Conservation (phyloP, 805 yeast genomes). For the Candida gorgasii region DNA sequence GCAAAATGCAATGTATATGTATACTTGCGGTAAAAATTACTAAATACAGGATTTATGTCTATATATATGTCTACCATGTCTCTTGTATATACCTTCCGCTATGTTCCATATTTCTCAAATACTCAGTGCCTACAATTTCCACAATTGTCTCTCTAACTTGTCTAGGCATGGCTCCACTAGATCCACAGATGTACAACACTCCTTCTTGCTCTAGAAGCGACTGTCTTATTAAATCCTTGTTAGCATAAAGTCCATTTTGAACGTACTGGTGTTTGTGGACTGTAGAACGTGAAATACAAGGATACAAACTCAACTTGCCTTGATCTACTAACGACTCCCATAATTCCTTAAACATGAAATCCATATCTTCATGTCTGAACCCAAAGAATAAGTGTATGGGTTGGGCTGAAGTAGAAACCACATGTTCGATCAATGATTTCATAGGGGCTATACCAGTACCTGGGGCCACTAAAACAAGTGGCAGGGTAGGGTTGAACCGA, state of each 20-base stretch:
- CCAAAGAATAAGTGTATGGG: conserved; percentile 69
- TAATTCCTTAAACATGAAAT: conserved; percentile 60
- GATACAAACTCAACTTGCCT: conserved; percentile 30
- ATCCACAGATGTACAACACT: conserved; percentile 81
- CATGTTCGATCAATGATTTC: conserved; percentile 60
- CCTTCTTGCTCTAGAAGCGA: conserved; percentile 58
- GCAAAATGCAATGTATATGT: too few species aligned
- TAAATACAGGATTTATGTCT: too few species aligned
- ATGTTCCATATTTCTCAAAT: conserved; percentile 60
- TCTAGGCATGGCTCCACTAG: conserved; percentile 91
- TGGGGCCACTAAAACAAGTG: conserved; percentile 78
- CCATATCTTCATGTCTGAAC: conserved; percentile 63
- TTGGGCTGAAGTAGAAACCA: conserved; percentile 18
- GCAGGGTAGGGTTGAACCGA: conserved; percentile 27
- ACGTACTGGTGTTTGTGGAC: conserved; percentile 59
- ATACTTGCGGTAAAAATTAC: too few species aligned
- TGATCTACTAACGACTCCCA: conserved; percentile 46
- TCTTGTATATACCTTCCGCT: conserved; percentile 76
- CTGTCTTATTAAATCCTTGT: conserved; percentile 50
- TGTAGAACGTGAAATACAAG: conserved; percentile 50
- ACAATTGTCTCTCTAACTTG: conserved; percentile 81
- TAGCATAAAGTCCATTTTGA: conserved; percentile 65
- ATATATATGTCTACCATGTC: conserved; percentile 1
- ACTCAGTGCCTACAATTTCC: conserved; percentile 49
- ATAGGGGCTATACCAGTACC: conserved; percentile 98